A percentile compares a stretch with the other conserved stretches of the same genome.
Evolutionary conservation across 306 rosid genomes (phyloP).

Genomic region (Oxytropis ochrocephala): DNA sequence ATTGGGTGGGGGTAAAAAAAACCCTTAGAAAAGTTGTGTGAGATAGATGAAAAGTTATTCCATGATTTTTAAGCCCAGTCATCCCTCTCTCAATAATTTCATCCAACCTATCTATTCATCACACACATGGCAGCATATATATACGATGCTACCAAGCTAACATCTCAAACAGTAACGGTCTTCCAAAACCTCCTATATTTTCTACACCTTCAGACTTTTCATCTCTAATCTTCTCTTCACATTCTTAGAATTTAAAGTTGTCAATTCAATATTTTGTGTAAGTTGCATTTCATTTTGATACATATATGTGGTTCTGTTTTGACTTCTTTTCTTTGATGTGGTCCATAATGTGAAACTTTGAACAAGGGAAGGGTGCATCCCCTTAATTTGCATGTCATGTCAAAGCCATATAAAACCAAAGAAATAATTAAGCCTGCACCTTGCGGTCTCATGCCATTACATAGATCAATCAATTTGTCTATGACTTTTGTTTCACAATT

Average conservation of each 20-base stretch:
- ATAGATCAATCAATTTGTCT: not conserved
- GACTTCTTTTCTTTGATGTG: not conserved
- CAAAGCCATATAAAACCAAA: not conserved
- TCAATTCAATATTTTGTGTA: not conserved
- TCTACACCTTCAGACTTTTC: not conserved
- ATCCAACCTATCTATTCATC: not conserved
- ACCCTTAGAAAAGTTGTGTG: too few relatives aligned
- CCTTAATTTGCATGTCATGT: not conserved
- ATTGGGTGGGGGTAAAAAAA: too few relatives aligned
- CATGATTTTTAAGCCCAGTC: not conserved
- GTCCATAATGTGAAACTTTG: slow-evolving; percentile 1
- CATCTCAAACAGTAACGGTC: not conserved
- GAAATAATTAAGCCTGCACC: not conserved
- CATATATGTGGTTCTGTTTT: not conserved
- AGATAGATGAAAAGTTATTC: too few relatives aligned
- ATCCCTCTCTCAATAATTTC: not conserved
- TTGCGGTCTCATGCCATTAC: not conserved
- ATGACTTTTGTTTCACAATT: not conserved
- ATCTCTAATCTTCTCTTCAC: not conserved
- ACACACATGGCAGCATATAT: not conserved
- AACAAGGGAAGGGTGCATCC: not conserved
- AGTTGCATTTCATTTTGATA: not conserved
- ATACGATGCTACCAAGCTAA: not conserved
- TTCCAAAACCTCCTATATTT: not conserved
- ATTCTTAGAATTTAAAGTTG: slow-evolving; percentile 2